Base-by-base conservation (phyloP, 2,329 filamentous ascomycete genomes). In the Fusarium buxicola region DNA sequence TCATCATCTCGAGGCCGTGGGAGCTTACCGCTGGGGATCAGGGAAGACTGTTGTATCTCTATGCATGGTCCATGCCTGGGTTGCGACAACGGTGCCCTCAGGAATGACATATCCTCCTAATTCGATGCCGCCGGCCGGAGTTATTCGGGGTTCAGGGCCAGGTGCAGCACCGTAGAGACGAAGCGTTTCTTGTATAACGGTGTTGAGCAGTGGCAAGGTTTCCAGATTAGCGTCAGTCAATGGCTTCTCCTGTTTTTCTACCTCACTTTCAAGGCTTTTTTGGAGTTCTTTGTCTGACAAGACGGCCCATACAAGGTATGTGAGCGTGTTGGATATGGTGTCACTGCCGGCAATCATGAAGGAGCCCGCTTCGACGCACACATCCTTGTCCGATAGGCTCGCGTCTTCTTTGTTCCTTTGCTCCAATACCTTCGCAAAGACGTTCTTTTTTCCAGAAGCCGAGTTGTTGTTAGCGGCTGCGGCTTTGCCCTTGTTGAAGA, bases 81-180 rank as follows among this genome's bases (percentile, higher is more conserved):
- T 67, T 4, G 55, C 51, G 8, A 66, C 63, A 0, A 47, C 38
- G 0, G 44, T 55, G 1, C 58, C 62, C 0, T 28, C 10, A 0
- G 62, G 61, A 2, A 66, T 31, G 2, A 28, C 35, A 9, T 60
- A 16, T 0, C 45, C 45, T 1, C 44, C 34, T 0, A 62, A 13
- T 1, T 47, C 38, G 2, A 49, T 27, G 0, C 61, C 58, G 3
- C 51, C 50, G 0, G 25, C 21, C 1, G 64, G 63, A 1, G 62
- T 63, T 1, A 39, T 25, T 0, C 64, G 45, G 0, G 63, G 63
- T 4, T 62, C 18, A 3, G 41, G 44, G 10, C 60, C 63, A 6
- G 60, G 60, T 1, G 63, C 64, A 2, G 64, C 63, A 0, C 63
- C 63, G 8, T 67, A 67, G 0, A 67, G 18, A 2, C 64, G 21